Evolutionary conservation across 768 basidiomycete species (phyloP).

Genomic region (Rossbeevera mucosa): DNA sequence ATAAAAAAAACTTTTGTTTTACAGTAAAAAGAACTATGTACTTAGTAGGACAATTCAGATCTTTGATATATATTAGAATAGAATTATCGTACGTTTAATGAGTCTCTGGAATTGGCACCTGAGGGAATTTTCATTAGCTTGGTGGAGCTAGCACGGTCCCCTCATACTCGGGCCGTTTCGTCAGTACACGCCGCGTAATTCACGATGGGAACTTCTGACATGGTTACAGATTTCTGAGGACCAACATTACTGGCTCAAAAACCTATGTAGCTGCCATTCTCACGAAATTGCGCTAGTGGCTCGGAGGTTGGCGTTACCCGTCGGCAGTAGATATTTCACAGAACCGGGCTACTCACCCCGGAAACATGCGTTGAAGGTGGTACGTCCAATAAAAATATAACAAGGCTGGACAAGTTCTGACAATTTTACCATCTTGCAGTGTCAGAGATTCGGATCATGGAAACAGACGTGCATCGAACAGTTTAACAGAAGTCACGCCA

Average conservation of each 20-base stretch:
- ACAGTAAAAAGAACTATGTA: background rate
- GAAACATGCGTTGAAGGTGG: background rate
- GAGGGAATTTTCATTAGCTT: background rate
- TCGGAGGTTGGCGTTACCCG: background rate
- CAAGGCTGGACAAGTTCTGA: background rate
- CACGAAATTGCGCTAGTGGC: background rate
- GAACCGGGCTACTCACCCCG: background rate
- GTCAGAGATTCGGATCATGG: background rate
- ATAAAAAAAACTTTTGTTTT: background rate
- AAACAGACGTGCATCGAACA: background rate
- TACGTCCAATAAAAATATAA: background rate
- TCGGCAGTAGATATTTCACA: background rate
- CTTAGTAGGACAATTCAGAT: background rate
- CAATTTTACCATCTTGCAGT: background rate
- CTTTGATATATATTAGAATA: background rate
- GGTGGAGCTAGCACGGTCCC: background rate
- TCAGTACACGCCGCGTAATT: background rate
- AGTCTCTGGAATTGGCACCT: background rate
- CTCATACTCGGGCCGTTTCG: background rate
- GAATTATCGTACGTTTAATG: background rate
- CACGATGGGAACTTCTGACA: background rate
- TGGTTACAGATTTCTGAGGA: background rate
- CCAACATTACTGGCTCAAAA: background rate
- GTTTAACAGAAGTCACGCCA: background rate
- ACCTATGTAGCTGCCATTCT: background rate